These are phyloP conservation scores for Serendipita sp. DNA, from an alignment of 768 basidiomycete genomes.

Conservation along the genomic window DNA sequence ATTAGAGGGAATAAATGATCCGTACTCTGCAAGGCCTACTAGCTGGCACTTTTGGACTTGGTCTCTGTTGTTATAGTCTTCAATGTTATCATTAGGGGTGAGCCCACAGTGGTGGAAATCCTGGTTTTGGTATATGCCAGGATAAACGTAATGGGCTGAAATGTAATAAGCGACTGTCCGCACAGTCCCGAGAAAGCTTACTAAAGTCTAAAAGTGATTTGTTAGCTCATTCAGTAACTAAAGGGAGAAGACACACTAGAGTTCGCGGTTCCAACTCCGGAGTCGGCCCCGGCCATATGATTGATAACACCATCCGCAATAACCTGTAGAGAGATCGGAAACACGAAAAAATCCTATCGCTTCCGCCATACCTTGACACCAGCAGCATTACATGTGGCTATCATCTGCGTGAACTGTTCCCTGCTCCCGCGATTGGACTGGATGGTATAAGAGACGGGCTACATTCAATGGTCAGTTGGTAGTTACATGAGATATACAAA, in stretches of 20 bases:
- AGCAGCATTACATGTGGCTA: slow-evolving; percentile 34
- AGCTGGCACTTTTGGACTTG: slow-evolving; percentile 44
- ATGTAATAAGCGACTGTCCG: too few relatives aligned
- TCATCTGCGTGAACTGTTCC: slow-evolving; percentile 32
- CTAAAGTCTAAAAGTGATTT: too few relatives aligned
- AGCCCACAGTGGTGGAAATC: slow-evolving; percentile 54
- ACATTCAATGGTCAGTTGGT: too few relatives aligned
- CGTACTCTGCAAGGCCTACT: slow-evolving; percentile 36
- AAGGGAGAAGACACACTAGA: slow-evolving; percentile 9
- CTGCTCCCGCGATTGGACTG: slow-evolving; percentile 51
- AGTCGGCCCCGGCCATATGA: slow-evolving; percentile 14
- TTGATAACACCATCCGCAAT: slow-evolving; percentile 22
- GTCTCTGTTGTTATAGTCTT: slow-evolving; percentile 33
- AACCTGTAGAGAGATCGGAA: too few relatives aligned
- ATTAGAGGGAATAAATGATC: neutral
- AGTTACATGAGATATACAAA: too few relatives aligned
- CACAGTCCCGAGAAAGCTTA: too few relatives aligned
- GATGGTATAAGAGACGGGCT: slow-evolving; percentile 39
- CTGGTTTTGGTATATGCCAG: slow-evolving; percentile 13
- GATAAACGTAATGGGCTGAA: neutral
- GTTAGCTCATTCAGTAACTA: neutral
- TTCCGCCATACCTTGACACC: slow-evolving; percentile 36
- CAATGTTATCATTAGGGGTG: slow-evolving; percentile 35
- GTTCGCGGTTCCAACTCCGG: slow-evolving; percentile 12
- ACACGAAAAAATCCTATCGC: too few relatives aligned